Percentiles rank a stretch among this genome's conserved stretches.
These are phyloP conservation scores for Rhinocladiella mackenziei DNA, from an alignment of 2,329 filamentous ascomycete species.

Conservation along the genomic window DNA sequence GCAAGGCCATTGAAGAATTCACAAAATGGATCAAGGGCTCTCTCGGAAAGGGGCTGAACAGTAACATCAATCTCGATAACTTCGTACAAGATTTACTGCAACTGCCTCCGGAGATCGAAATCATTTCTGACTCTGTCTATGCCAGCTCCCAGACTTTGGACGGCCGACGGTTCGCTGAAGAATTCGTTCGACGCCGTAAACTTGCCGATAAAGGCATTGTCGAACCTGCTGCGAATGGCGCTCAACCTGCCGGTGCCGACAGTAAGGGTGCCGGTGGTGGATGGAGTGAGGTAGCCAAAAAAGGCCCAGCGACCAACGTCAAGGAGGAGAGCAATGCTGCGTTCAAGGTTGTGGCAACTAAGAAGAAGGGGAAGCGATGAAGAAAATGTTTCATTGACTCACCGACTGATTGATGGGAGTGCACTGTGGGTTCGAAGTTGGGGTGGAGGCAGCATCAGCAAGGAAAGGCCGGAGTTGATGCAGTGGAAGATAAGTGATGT, in stretches of 20 bases:
- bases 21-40: constrained; percentile 85
- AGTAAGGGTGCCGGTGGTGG: constrained; percentile 58
- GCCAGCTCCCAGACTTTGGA: constrained; percentile 83
- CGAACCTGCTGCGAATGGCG: constrained; percentile 55
- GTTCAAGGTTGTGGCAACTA: constrained; percentile 86
- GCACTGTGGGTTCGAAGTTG: too few relatives aligned
- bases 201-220: constrained; percentile 88
- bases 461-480: too few relatives aligned
- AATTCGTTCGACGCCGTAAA: constrained; percentile 89
- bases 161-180: constrained; percentile 85
- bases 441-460: too few relatives aligned
- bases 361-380: constrained; percentile 77
- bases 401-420: too few relatives aligned
- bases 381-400: too few relatives aligned
- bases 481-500: too few relatives aligned
- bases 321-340: constrained; percentile 46
- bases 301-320: constrained; percentile 56
- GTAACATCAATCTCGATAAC: constrained; percentile 66
- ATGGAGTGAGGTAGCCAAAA: constrained; percentile 98
- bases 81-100: constrained; percentile 73
- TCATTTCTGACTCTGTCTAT: constrained; percentile 90
- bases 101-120: constrained; percentile 70
- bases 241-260: constrained; percentile 41
- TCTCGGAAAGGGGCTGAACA: constrained; percentile 68
- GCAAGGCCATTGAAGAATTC: constrained; percentile 81